Evolutionary conservation across 805 yeast species (phyloP).

Genomic region (Cephaloascus fragrans): DNA sequence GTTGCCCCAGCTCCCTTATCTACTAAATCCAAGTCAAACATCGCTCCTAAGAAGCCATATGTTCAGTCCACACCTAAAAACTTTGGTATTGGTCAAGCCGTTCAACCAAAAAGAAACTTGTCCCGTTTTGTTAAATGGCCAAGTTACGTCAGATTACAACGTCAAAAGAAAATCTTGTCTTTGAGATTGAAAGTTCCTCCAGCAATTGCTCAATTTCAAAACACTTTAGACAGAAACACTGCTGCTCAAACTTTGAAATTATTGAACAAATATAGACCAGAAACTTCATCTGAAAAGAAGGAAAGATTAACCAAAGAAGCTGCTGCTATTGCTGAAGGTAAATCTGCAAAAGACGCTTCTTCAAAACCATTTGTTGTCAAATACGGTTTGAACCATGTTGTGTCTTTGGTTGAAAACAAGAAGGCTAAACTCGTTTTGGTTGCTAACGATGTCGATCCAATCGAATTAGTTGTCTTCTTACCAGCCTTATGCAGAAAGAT

Average conservation of each 20-base stretch:
- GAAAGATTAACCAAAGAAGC: constrained; percentile 99
- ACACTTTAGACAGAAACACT: constrained; percentile 96
- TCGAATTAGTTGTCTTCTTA: constrained; percentile 92
- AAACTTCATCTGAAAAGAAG: constrained; percentile 94
- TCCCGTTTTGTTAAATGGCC: constrained; percentile 99
- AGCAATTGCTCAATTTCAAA: constrained; percentile 92
- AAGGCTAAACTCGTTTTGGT: constrained; percentile 95
- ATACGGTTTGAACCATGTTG: constrained; percentile 99
- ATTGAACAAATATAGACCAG: constrained; percentile 99
- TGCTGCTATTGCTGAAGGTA: constrained; percentile 97
- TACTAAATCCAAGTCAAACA: constrained; percentile 37
- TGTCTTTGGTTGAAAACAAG: constrained; percentile 94
- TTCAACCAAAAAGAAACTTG: constrained; percentile 95
- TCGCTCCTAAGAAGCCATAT: constrained; percentile 63
- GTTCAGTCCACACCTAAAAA: constrained; percentile 83
- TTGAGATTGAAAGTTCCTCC: constrained; percentile 99
- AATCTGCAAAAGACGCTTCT: constrained; percentile 92
- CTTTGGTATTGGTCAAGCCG: constrained; percentile 93
- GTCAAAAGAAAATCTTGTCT: constrained; percentile 95
- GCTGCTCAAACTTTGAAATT: constrained; percentile 96
- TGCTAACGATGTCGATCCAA: constrained; percentile 99
- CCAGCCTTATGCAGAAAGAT: constrained; percentile 99
- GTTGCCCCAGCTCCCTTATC: constrained; percentile 99
- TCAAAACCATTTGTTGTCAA: constrained; percentile 95
- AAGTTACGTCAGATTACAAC: constrained; percentile 94